A percentile compares a stretch with the other conserved stretches of the same genome.
phyloP scores from a whole-genome alignment of 305 asterid genomes.

The Rubia tinctorum region DNA sequence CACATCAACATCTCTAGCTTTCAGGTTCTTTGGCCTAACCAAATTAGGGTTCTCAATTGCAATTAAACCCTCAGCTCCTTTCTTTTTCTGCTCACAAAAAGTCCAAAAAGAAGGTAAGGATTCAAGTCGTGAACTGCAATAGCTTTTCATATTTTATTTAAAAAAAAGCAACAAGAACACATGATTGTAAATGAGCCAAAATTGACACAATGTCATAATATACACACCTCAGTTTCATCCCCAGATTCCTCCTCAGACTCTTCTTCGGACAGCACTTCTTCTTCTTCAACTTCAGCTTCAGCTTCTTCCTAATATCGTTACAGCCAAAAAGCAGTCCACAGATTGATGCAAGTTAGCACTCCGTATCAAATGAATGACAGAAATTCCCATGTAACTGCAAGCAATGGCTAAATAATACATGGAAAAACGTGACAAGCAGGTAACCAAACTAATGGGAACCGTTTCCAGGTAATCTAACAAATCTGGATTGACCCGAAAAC shows the following conservation, averaged over 20 bases:
- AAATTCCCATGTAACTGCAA: not conserved
- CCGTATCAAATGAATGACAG: not conserved
- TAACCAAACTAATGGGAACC: not conserved
- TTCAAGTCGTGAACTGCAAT: slow-evolving; percentile 12
- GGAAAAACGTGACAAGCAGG: not conserved
- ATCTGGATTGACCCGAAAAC: not conserved
- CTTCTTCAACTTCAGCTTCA: slow-evolving; percentile 52
- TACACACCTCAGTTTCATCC: slow-evolving; percentile 51
- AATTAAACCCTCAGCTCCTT: slow-evolving; percentile 83
- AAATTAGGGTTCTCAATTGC: slow-evolving; percentile 86
- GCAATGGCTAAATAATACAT: not conserved
- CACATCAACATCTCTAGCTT: slow-evolving; percentile 91
- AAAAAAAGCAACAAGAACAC: not conserved
- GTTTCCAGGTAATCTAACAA: not conserved
- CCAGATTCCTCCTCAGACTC: slow-evolving; percentile 76
- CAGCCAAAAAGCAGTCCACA: not conserved
- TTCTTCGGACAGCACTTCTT: slow-evolving; percentile 52
- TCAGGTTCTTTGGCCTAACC: slow-evolving; percentile 77
- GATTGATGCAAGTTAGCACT: not conserved
- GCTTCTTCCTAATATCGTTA: slow-evolving; percentile 47
- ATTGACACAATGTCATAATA: not conserved
- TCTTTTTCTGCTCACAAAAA: slow-evolving; percentile 49
- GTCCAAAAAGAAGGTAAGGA: not conserved
- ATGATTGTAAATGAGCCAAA: not conserved
- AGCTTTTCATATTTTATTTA: not conserved